Percentiles rank a stretch among this genome's conserved stretches.
Evolutionary conservation across 257 asterid genomes (phyloP).

Genomic region (Primulina eburnea): DNA sequence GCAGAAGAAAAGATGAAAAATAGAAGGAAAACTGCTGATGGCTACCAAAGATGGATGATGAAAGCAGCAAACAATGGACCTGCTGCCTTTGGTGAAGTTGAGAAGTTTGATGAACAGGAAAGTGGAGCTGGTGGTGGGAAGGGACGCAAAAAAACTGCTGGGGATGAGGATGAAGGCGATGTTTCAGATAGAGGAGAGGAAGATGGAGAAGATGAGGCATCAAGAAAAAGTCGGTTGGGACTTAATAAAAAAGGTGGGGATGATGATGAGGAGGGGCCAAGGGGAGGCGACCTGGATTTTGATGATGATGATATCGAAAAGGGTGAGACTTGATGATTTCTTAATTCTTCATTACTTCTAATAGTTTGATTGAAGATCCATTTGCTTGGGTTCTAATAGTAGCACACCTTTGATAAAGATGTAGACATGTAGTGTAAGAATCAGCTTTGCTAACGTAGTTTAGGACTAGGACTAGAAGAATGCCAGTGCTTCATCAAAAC

Average conservation of each 20-base stretch:
- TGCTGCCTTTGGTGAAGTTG: slow-evolving; percentile 95
- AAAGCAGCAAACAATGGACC: slow-evolving; percentile 92
- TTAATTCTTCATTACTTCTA: slow-evolving; percentile 2
- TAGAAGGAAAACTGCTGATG: slow-evolving; percentile 97
- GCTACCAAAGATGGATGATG: slow-evolving; percentile 99
- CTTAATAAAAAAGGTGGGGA: slow-evolving; percentile 60
- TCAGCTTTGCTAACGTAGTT: not conserved
- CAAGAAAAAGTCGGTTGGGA: slow-evolving; percentile 67
- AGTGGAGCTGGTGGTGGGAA: slow-evolving; percentile 62
- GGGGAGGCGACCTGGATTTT: slow-evolving; percentile 97
- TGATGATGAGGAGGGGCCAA: slow-evolving; percentile 96
- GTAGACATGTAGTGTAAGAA: not conserved
- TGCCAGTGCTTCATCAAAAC: not conserved
- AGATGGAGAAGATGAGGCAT: slow-evolving; percentile 87
- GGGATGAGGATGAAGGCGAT: slow-evolving; percentile 79
- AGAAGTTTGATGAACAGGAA: slow-evolving; percentile 70
- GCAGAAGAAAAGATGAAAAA: slow-evolving; percentile 98
- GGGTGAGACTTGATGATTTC: slow-evolving; percentile 45
- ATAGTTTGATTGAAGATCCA: not conserved
- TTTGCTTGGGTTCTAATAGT: slow-evolving; percentile 9
- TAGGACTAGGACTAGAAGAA: not conserved
- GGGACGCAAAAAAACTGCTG: slow-evolving; percentile 71
- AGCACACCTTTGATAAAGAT: not conserved
- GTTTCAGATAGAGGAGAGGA: slow-evolving; percentile 91
- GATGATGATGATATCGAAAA: slow-evolving; percentile 95